Evolutionary conservation across 2,329 filamentous ascomycete species (phyloP).

Genomic region (Fusarium multiceps): DNA sequence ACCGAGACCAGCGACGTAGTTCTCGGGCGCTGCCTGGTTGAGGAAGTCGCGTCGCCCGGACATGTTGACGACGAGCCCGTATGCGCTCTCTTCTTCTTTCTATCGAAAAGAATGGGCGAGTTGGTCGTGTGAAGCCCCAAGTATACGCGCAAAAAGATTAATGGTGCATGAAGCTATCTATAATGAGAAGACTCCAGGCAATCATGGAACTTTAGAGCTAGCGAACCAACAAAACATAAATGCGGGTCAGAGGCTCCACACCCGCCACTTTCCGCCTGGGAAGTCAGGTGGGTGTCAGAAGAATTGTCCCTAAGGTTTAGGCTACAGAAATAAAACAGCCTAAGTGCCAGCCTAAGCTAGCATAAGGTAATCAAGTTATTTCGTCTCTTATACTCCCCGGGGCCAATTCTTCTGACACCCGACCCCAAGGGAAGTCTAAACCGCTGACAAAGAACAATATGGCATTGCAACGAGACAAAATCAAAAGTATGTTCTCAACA

Average conservation of each 20-base stretch:
- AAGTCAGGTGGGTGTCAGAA: slow-evolving; percentile 48
- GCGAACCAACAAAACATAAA: slow-evolving; percentile 22
- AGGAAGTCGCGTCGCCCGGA: slow-evolving; percentile 83
- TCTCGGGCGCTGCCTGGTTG: slow-evolving; percentile 84
- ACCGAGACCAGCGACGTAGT: slow-evolving; percentile 95
- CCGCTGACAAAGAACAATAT: slow-evolving; percentile 79
- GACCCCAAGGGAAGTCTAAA: slow-evolving; percentile 55
- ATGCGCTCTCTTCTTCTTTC: slow-evolving; percentile 25
- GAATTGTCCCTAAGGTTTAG: too few species aligned
- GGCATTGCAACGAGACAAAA: slow-evolving; percentile 2
- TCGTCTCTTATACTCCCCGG: too few species aligned
- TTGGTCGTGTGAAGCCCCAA: neutral
- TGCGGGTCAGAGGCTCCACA: slow-evolving; percentile 20
- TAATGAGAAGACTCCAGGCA: slow-evolving; percentile 21
- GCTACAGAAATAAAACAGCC: too few species aligned
- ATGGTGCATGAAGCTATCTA: slow-evolving; percentile 23
- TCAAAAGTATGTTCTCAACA: slow-evolving; percentile 25
- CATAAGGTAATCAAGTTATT: too few species aligned
- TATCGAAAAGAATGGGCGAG: slow-evolving; percentile 1
- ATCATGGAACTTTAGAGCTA: slow-evolving; percentile 19
- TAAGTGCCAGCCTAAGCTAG: too few species aligned
- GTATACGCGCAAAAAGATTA: neutral
- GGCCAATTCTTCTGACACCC: too few species aligned
- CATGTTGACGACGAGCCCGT: slow-evolving; percentile 54
- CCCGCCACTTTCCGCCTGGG: slow-evolving; percentile 16